Conservation (phyloP, 1,284 basidiomycete species). For the Sphaerobolus stellatus region DNA sequence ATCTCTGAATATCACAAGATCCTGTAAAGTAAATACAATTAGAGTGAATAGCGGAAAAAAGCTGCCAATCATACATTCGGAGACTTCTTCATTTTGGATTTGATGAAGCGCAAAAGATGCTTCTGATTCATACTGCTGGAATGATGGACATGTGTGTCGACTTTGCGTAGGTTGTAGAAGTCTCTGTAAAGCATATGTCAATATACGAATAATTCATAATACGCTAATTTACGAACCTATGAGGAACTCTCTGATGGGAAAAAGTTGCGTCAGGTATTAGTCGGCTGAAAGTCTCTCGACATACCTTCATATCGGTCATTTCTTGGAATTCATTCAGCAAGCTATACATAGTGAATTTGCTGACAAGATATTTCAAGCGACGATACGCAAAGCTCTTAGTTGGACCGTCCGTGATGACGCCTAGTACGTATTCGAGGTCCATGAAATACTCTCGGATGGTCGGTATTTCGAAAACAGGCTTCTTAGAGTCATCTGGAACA, state of each 20-base stretch:
- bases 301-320: constrained; percentile 92
- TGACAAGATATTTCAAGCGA: constrained; percentile 88
- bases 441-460: constrained; percentile 92
- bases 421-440: constrained; percentile 89
- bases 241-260: constrained; percentile 59
- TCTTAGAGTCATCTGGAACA: constrained; percentile 28
- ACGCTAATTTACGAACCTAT: constrained; percentile 51
- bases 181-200: constrained; percentile 58
- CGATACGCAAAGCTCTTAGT: constrained; percentile 96
- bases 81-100: constrained; percentile 89
- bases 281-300: constrained; percentile 25
- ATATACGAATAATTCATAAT: neutral
- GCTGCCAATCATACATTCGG: constrained; percentile 53
- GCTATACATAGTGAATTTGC: constrained; percentile 94
- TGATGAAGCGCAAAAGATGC: constrained; percentile 98
- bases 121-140: constrained; percentile 99
- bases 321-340: constrained; percentile 95
- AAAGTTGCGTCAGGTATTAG: constrained; percentile 11
- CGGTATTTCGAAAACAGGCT: constrained; percentile 78
- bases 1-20: constrained; percentile 95
- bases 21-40: constrained; percentile 47
- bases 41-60: neutral
- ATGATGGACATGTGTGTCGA: constrained; percentile 98
- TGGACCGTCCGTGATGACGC: constrained; percentile 89
- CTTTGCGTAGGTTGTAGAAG: constrained; percentile 98